Percentiles rank a stretch among this genome's conserved stretches.
These are phyloP conservation scores for Psilocybe sp. DNA, from an alignment of 768 basidiomycete genomes.

Conservation along the genomic window DNA sequence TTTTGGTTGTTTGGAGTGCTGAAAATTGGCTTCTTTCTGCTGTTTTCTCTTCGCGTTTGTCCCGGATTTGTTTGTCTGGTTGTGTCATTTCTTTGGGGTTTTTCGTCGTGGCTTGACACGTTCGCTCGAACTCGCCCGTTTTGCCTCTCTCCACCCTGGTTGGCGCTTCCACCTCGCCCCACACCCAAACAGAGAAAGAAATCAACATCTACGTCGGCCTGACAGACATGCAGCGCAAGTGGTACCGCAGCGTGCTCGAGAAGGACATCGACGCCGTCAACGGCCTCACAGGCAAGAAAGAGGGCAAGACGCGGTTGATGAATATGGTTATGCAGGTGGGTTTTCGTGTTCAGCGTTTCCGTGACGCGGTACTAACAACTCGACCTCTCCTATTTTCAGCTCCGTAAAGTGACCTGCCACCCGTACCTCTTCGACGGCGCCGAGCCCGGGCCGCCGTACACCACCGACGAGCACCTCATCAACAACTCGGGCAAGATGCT, in stretches of 20 bases:
- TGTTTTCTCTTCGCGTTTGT: not conserved
- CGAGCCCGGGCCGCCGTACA: constrained; percentile 99
- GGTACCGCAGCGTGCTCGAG: constrained; percentile 94
- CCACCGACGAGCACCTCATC: constrained; percentile 94
- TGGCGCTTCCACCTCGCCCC: no score
- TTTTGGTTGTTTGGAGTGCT: no score
- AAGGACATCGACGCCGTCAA: constrained; percentile 99
- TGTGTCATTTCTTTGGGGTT: no score
- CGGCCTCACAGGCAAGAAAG: constrained; percentile 93
- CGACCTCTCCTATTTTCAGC: no score
- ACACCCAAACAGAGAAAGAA: constrained; percentile 72
- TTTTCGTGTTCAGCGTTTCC: not conserved
- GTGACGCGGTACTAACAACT: no score
- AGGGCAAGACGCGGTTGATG: constrained; percentile 95
- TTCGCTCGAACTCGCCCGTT: no score
- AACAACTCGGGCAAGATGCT: constrained; percentile 97
- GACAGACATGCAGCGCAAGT: constrained; percentile 96
- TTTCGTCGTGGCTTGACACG: no score
- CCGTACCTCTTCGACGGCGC: constrained; percentile 93
- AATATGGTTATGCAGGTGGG: constrained; percentile 99
- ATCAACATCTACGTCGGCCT: constrained; percentile 98
- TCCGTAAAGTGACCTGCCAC: constrained; percentile 86
- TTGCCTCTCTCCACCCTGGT: no score
- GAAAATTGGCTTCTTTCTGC: not conserved
- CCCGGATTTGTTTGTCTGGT: not conserved